Conservation (phyloP, 371 early-diverging fungal genomes). For the Rhizopus microsporus region DNA sequence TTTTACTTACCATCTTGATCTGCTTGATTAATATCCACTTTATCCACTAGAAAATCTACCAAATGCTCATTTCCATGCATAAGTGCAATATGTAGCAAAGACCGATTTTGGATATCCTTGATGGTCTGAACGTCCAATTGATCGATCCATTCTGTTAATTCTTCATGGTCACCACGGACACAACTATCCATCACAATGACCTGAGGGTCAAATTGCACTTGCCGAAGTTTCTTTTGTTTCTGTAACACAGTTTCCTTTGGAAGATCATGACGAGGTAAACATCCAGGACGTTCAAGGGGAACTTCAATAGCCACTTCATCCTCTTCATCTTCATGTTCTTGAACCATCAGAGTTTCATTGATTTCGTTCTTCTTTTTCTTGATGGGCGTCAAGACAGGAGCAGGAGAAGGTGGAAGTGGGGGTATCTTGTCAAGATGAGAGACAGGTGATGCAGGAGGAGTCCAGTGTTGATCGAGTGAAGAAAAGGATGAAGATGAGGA, state of each 20-base stretch:
- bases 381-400: background rate
- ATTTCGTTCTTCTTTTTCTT: slow-evolving; percentile 6
- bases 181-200: slow-evolving; percentile 44
- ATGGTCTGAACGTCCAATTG: slow-evolving; percentile 7
- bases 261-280: slow-evolving; percentile 16
- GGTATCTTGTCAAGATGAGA: slow-evolving; percentile 2
- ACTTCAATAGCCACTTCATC: slow-evolving; percentile 2
- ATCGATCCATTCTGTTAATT: slow-evolving; percentile 15
- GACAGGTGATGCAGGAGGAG: slow-evolving; percentile 19
- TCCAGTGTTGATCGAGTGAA: slow-evolving; percentile 20
- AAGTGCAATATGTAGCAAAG: slow-evolving; percentile 39
- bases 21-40: slow-evolving; percentile 36
- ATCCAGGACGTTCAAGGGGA: slow-evolving; percentile 16
- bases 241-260: slow-evolving; percentile 8
- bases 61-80: slow-evolving; percentile 42
- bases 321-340: slow-evolving; percentile 7
- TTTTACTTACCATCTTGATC: slow-evolving; percentile 40
- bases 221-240: slow-evolving; percentile 20
- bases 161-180: slow-evolving; percentile 37
- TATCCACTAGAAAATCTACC: slow-evolving; percentile 22
- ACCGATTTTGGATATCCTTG: slow-evolving; percentile 22
- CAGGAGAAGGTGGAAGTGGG: slow-evolving; percentile 4
- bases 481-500: slow-evolving; percentile 20
- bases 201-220: slow-evolving; percentile 40
- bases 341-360: background rate